Evolutionary conservation across 2,329 filamentous ascomycete species (phyloP), one percentile per base, ranked within the genome.

Genomic region (Acrodontium crateriforme): DNA sequence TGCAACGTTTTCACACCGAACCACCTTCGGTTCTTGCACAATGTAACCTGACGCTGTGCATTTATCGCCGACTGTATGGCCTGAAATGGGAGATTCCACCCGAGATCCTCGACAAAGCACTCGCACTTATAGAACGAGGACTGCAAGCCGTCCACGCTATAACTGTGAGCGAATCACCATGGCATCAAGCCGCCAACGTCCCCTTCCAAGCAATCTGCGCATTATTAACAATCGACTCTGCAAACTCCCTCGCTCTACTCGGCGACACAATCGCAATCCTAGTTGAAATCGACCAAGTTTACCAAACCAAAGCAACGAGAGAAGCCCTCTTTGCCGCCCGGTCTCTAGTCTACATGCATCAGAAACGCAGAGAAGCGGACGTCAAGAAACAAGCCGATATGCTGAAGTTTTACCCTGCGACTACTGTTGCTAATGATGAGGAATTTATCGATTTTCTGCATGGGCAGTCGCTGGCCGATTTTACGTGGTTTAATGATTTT

Each of bases 171-270:
- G 50, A 52, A 6, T 50, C 51, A 0, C 65, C 66, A 0, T 71
- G 67, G 67, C 67, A 71, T 30, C 66, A 71, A 28, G 58, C 64
- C 27, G 63, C 64, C 19, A 69, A 70, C 26, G 60, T 70, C 0
- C 67, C 67, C 0, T 71, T 71, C 32, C 66, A 70, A 25, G 57
- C 67, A 0, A 53, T 70, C 15, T 69, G 65, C 32, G 53, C 63
- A 0, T 38, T 69, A 1, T 48, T 71, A 1, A 62, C 60, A 0
- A 63, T 69, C 14, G 65, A 71, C 24, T 67, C 54, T 0, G 53
- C 52, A 0, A 47, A 59, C 0, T 62, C 62, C 0, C 45, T 67
- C 1, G 48, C 50, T 0, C 47, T 61, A 30, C 54, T 70, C 3
- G 49, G 52, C 5, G 58, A 65, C 21, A 64, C 64, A 0, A 62